A percentile compares a stretch with the other conserved stretches of the same genome.
Evolutionary conservation across 2,329 filamentous ascomycete species (phyloP).

Genomic region (Aspergillus sp.): DNA sequence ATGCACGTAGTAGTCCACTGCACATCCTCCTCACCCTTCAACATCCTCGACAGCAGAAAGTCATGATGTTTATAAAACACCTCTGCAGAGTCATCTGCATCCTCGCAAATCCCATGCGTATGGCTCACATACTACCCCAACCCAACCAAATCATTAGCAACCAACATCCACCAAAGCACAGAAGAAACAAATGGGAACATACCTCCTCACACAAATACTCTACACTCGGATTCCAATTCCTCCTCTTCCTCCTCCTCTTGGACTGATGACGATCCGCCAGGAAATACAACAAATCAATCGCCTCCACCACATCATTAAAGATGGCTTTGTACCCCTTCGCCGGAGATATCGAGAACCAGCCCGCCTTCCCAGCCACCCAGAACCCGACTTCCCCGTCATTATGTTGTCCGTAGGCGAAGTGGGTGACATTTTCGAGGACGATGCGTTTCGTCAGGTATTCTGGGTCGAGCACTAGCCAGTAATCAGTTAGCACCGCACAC

Average conservation of each 20-base stretch:
- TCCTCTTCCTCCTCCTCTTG: slow-evolving; percentile 37
- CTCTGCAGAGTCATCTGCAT: slow-evolving; percentile 50
- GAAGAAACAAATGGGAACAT: not conserved
- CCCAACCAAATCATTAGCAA: not conserved
- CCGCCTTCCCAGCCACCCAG: slow-evolving; percentile 64
- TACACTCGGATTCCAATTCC: slow-evolving; percentile 38
- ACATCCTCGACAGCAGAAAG: slow-evolving; percentile 52
- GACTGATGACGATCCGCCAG: slow-evolving; percentile 59
- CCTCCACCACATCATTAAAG: slow-evolving; percentile 60
- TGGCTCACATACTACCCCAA: slow-evolving; percentile 43
- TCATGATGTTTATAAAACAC: slow-evolving; percentile 48
- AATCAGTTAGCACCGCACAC: not conserved
- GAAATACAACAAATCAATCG: slow-evolving; percentile 63
- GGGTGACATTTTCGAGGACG: slow-evolving; percentile 51
- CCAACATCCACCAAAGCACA: not conserved
- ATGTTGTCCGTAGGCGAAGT: slow-evolving; percentile 54
- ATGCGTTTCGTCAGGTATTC: slow-evolving; percentile 46
- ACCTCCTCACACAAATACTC: slow-evolving; percentile 46
- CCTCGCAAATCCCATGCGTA: slow-evolving; percentile 45
- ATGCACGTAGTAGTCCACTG: slow-evolving; percentile 49
- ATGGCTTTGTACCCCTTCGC: slow-evolving; percentile 54
- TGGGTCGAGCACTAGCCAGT: slow-evolving; percentile 39
- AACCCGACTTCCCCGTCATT: slow-evolving; percentile 59
- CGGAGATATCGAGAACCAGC: slow-evolving; percentile 63
- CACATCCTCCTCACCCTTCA: slow-evolving; percentile 47